Conservation (phyloP, 345 rosid species). For the Dipteronia dyeriana region DNA sequence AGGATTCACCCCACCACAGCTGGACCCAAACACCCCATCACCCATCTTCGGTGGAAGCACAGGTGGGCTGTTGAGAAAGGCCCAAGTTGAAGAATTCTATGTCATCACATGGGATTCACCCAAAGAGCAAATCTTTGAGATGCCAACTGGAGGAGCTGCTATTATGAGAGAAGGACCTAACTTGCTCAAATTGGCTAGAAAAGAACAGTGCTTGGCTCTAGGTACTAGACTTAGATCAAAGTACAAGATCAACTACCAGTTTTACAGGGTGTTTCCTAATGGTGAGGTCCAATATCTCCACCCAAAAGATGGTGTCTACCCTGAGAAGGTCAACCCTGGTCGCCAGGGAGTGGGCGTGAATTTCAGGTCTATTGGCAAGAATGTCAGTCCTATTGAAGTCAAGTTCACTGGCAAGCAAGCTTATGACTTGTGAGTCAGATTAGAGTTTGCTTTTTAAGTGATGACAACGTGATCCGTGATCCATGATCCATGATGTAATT, state of each 20-base stretch:
- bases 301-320: conserved; percentile 94
- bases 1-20: conserved; percentile 81
- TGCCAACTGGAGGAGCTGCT: conserved; percentile 96
- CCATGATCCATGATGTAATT: neutral
- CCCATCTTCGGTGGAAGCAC: conserved; percentile 94
- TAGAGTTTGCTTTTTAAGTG: neutral
- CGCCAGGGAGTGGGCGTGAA: conserved; percentile 85
- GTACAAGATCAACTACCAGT: conserved; percentile 97
- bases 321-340: conserved; percentile 91
- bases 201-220: conserved; percentile 90
- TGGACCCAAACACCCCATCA: conserved; percentile 87
- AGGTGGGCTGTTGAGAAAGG: conserved; percentile 75
- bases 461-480: neutral
- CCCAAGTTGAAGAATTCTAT: conserved; percentile 90
- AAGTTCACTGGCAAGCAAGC: conserved; percentile 93
- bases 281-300: conserved; percentile 94
- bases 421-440: conserved; percentile 65
- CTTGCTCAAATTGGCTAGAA: conserved; percentile 88
- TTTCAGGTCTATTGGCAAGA: conserved; percentile 87
- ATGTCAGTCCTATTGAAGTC: conserved; percentile 84
- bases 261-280: conserved; percentile 89
- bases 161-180: conserved; percentile 96
- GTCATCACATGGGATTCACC: conserved; percentile 97
- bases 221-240: conserved; percentile 92
- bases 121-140: conserved; percentile 89